These are phyloP conservation scores for Asterophora parasitica DNA, from an alignment of 768 basidiomycete species.

Conservation along the genomic window DNA sequence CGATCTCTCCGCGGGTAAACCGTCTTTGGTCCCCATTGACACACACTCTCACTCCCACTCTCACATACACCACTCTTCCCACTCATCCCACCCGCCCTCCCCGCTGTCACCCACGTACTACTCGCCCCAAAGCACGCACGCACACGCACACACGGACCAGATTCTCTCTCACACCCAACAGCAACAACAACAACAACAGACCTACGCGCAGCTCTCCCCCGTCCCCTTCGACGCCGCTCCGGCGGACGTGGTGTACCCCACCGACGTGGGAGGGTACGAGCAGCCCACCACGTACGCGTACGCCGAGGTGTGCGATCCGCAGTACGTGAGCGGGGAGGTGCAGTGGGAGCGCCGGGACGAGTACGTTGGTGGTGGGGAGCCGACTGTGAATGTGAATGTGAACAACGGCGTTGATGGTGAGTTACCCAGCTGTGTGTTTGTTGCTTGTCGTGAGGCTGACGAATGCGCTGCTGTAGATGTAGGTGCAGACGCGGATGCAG, in stretches of 20 bases:
- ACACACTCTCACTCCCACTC: slow-evolving; percentile 11
- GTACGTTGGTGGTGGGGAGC: no score
- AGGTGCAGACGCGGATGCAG: slow-evolving; percentile 22
- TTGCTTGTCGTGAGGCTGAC: no score
- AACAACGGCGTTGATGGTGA: neutral
- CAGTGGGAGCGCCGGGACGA: neutral
- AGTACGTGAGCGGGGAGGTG: slow-evolving; percentile 6
- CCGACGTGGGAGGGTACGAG: slow-evolving; percentile 6
- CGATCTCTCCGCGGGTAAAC: no score
- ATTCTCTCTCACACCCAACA: no score
- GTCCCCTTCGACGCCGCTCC: slow-evolving; percentile 9
- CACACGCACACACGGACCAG: slow-evolving; percentile 1
- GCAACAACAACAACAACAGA: slow-evolving; percentile 5
- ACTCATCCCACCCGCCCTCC: slow-evolving; percentile 1
- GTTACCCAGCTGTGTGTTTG: no score
- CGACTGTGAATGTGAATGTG: slow-evolving; percentile 6
- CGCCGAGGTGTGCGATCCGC: slow-evolving; percentile 14
- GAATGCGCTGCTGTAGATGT: no score
- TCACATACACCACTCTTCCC: slow-evolving; percentile 5
- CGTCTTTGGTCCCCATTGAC: no score
- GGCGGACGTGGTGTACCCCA: slow-evolving; percentile 4
- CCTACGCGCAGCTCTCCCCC: no score
- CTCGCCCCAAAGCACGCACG: no score
- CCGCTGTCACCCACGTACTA: slow-evolving; percentile 9
- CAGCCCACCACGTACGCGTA: slow-evolving; percentile 9